These are phyloP conservation scores for Suillus spraguei DNA, from an alignment of 768 basidiomycete genomes.

Conservation along the genomic window DNA sequence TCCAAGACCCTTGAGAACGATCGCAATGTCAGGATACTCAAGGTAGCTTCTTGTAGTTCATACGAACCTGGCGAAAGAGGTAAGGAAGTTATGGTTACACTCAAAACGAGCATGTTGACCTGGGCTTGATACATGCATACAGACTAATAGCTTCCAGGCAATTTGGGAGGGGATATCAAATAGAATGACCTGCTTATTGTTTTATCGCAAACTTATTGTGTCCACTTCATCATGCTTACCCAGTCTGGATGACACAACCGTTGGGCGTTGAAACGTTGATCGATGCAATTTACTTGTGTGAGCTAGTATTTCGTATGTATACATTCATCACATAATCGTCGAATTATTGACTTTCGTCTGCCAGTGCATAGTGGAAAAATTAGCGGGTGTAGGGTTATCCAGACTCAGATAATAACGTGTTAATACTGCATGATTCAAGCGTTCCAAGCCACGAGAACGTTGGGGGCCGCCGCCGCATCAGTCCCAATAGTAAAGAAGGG, in stretches of 20 bases:
- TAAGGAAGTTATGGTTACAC: neutral
- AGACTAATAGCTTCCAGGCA: slow-evolving; percentile 29
- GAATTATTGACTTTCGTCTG: too few relatives aligned
- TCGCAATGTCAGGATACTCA: slow-evolving; percentile 50
- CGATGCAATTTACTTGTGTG: neutral
- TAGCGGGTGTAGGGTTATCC: too few relatives aligned
- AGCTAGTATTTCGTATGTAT: too few relatives aligned
- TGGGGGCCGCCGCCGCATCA: too few relatives aligned
- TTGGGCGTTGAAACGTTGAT: neutral
- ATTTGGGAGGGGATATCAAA: slow-evolving; percentile 29
- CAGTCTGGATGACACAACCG: neutral
- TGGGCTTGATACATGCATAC: slow-evolving; percentile 35
- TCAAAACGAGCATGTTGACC: slow-evolving; percentile 16
- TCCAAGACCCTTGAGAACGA: slow-evolving; percentile 33
- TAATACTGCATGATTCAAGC: too few relatives aligned
- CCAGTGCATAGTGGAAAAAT: too few relatives aligned
- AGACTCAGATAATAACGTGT: too few relatives aligned
- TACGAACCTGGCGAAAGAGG: slow-evolving; percentile 19
- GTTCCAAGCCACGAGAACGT: too few relatives aligned
- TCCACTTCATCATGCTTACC: neutral
- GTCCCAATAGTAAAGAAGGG: too few relatives aligned
- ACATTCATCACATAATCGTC: too few relatives aligned
- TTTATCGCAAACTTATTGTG: neutral
- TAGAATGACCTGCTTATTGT: slow-evolving; percentile 19
- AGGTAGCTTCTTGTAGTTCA: slow-evolving; percentile 40